Percentiles rank a stretch among this genome's conserved stretches.
These are phyloP conservation scores for Beauveria sp. DNA, from an alignment of 2,329 filamentous ascomycete genomes.

Conservation along the genomic window DNA sequence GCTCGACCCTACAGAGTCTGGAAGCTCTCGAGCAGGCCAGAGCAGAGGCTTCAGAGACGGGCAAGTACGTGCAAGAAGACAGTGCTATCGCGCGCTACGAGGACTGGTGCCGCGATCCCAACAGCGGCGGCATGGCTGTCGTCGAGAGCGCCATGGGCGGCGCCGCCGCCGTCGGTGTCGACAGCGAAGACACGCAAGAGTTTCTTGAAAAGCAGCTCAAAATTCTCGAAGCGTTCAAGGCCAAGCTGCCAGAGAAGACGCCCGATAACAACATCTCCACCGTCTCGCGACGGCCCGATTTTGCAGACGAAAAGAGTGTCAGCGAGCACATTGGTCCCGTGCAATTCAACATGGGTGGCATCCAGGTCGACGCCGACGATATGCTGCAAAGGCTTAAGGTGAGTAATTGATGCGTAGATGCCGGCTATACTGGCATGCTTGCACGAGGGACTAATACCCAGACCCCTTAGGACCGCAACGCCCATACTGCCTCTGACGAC, in stretches of 20 bases:
- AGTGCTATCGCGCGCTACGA: conserved; percentile 69
- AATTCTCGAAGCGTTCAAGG: conserved; percentile 58
- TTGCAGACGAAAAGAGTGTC: conserved; percentile 39
- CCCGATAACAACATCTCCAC: conserved; percentile 18
- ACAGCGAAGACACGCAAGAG: conserved; percentile 58
- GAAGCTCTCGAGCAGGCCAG: conserved; percentile 18
- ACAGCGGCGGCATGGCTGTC: conserved; percentile 45
- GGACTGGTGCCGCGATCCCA: conserved; percentile 69
- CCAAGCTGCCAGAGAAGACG: conserved; percentile 44
- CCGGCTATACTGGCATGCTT: background rate
- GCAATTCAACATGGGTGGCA: conserved; percentile 94
- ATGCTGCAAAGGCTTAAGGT: conserved; percentile 85
- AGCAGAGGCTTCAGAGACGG: conserved; percentile 15
- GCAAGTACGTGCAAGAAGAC: conserved; percentile 18
- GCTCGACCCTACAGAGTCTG: conserved; percentile 17
- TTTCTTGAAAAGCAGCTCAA: conserved; percentile 72
- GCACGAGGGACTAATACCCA: background rate
- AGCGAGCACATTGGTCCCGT: conserved; percentile 88
- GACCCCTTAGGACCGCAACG: conserved; percentile 45
- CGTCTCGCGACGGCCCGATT: conserved; percentile 22
- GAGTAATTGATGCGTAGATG: conserved; percentile 17
- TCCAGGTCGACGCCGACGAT: conserved; percentile 90
- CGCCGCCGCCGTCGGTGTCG: conserved; percentile 25
- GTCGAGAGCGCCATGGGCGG: conserved; percentile 33
- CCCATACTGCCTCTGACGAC: conserved; percentile 40